Percentiles rank a stretch among this genome's conserved stretches.
These are phyloP conservation scores for Myxozyma melibiosi DNA, from an alignment of 805 yeast genomes.

Conservation along the genomic window DNA sequence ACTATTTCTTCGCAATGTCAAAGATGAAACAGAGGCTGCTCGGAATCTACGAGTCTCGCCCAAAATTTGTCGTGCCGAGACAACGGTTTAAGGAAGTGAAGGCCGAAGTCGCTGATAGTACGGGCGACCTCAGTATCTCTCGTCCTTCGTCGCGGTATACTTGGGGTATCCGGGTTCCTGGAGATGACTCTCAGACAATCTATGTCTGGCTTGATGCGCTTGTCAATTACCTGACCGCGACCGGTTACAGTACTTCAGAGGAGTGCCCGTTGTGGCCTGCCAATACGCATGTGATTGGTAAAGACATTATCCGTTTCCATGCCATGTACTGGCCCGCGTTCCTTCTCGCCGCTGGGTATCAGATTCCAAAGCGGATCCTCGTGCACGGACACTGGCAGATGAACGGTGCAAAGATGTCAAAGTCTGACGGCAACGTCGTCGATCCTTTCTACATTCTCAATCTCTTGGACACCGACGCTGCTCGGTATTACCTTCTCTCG, in stretches of 20 bases:
- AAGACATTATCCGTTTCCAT: constrained; percentile 87
- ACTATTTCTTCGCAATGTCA: constrained; percentile 81
- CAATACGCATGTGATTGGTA: constrained; percentile 78
- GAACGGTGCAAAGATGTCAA: constrained; percentile 91
- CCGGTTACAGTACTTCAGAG: constrained; percentile 55
- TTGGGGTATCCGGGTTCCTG: constrained; percentile 93
- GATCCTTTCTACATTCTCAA: constrained; percentile 75
- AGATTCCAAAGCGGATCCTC: constrained; percentile 69
- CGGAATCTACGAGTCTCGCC: constrained; percentile 51
- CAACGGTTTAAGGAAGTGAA: constrained; percentile 58
- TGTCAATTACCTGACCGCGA: constrained; percentile 75
- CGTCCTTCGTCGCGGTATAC: constrained; percentile 73
- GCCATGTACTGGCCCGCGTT: constrained; percentile 94
- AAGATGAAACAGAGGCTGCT: constrained; percentile 60
- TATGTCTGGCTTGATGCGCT: constrained; percentile 98
- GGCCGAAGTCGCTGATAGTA: constrained; percentile 53
- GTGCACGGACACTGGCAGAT: constrained; percentile 96
- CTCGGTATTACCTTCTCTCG: constrained; percentile 75
- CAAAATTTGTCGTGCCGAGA: constrained; percentile 67
- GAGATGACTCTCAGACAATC: constrained; percentile 71
- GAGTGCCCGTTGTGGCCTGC: constrained; percentile 58
- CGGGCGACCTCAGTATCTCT: constrained; percentile 81
- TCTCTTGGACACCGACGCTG: constrained; percentile 60
- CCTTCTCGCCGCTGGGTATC: constrained; percentile 75
- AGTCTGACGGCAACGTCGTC: constrained; percentile 88